Conservation (phyloP, 441 rosid species). For the Syzygium syzygioides region DNA sequence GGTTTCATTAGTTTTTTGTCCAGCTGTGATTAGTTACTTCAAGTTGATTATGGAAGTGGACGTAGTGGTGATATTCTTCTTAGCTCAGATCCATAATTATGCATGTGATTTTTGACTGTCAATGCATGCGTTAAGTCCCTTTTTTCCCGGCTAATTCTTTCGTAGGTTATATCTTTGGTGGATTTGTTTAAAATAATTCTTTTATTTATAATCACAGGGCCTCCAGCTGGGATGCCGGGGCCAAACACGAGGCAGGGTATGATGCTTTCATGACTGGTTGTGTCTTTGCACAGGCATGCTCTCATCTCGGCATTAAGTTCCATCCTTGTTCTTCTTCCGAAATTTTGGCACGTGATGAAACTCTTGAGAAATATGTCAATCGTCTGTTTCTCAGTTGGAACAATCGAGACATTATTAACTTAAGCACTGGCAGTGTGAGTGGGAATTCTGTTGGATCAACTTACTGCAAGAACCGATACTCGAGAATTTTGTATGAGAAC, state of each 20-base stretch:
- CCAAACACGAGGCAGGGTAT: conserved; percentile 93
- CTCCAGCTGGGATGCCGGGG: conserved; percentile 74
- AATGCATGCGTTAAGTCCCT: not conserved
- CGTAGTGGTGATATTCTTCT: not conserved
- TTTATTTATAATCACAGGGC: conserved; percentile 39
- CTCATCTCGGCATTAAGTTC: conserved; percentile 67
- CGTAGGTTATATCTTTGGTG: too few relatives aligned
- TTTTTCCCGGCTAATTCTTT: not conserved
- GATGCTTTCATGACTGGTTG: conserved; percentile 99
- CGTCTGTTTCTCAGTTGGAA: conserved; percentile 80
- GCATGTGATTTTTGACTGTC: not conserved
- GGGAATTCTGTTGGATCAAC: conserved; percentile 24
- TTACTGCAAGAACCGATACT: conserved; percentile 9
- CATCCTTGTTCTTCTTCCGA: conserved; percentile 27
- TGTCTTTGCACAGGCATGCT: conserved; percentile 80
- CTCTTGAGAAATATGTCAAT: conserved; percentile 56
- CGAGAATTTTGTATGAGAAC: conserved; percentile 38
- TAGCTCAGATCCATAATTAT: not conserved
- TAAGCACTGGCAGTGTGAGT: conserved; percentile 40
- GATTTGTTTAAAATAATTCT: conserved; percentile 1
- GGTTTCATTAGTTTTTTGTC: not conserved
- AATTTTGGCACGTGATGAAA: conserved; percentile 38
- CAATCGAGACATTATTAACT: conserved; percentile 55
- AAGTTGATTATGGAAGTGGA: not conserved
- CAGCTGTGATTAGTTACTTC: not conserved